phyloP scores from a whole-genome alignment of 148 eudicot genomes.

The Simmondsia chinensis region DNA sequence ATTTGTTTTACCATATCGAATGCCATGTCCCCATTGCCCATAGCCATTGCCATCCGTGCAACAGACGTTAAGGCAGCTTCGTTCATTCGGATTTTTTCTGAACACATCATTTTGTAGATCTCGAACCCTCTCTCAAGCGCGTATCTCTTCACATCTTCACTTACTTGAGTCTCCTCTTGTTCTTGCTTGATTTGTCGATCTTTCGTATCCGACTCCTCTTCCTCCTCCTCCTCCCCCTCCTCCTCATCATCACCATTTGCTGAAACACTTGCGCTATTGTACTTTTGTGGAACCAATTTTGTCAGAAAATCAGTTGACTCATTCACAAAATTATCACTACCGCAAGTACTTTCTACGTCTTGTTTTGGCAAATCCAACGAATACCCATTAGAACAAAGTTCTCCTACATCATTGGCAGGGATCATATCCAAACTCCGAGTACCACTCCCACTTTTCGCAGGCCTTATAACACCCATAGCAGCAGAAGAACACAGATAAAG shows the following conservation, averaged over 20 bases:
- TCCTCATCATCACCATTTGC: constrained; percentile 16
- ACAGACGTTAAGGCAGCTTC: constrained; percentile 82
- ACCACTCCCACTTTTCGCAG: constrained; percentile 68
- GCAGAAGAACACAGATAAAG: constrained; percentile 91
- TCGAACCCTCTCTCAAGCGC: constrained; percentile 70
- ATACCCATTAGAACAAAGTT: not conserved
- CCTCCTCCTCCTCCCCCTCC: constrained; percentile 9
- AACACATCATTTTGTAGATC: constrained; percentile 55
- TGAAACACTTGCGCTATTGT: too few species aligned
- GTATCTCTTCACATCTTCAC: constrained; percentile 48
- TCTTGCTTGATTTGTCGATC: constrained; percentile 14
- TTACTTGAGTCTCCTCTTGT: constrained; percentile 35
- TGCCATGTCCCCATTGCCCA: constrained; percentile 83
- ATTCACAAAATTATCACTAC: too few species aligned
- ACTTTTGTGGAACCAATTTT: too few species aligned
- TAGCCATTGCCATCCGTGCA: constrained; percentile 81
- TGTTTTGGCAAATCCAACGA: constrained; percentile 1
- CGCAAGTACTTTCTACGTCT: too few species aligned
- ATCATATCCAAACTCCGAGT: constrained; percentile 36
- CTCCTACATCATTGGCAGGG: constrained; percentile 19
- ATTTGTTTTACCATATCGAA: constrained; percentile 74
- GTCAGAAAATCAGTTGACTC: too few species aligned
- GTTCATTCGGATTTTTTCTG: constrained; percentile 56
- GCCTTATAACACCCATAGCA: constrained; percentile 61
- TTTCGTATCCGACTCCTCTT: constrained; percentile 13